Base-by-base conservation (phyloP, 1,284 basidiomycete genomes). In the Ustilago loliicola region DNA sequence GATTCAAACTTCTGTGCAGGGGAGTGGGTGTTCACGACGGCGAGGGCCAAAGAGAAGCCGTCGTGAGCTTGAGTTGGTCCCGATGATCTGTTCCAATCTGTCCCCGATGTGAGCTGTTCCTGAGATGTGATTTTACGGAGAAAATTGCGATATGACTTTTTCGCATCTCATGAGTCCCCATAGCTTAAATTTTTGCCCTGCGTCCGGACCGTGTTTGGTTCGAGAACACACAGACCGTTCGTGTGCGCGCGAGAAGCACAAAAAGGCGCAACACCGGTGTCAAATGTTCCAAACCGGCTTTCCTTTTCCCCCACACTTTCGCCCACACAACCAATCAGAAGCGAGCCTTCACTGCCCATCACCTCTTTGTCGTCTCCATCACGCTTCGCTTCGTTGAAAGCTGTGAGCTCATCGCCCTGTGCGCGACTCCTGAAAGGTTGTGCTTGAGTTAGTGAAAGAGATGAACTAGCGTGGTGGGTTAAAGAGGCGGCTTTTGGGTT, bases 61-160 rank as follows among this genome's bases (percentile, higher is more conserved):
- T 40, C 17, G 13, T 7, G 13, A 23, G 8, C 21, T 48, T 15
- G 2, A 11, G 45, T 10, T 21, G 45, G 8, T 3, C 23, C 25
- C 48, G 23, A 27, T 27, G 45, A 48, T 48, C 45, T 25, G 21
- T 23, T 21, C 45, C 23, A 8, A 25, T 48, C 21, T 15, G 7
- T 1, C 1, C 45, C 45, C 45, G 45, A 48, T 48, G 4, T 50
- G 0, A 3, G 6, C 29, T 17, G 48, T 50, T 50, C 27, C 48
- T 29, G 48, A 50, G 27, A 29, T 50, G 48, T 50, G 48, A 50
- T 27, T 48, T 48, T 48, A 48, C 45, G 15, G n/a, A 29, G 27
- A 50, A n/a, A 25, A 19, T 50, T 25, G n/a, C 23, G 48, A 45
- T 50, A 15, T 50, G 48, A 15, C 15, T 50, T 50, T 8, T 29